A percentile compares a stretch with the other conserved stretches of the same genome.
phyloP scores from a whole-genome alignment of 345 rosid species.

The Rhizophora apiculata region DNA sequence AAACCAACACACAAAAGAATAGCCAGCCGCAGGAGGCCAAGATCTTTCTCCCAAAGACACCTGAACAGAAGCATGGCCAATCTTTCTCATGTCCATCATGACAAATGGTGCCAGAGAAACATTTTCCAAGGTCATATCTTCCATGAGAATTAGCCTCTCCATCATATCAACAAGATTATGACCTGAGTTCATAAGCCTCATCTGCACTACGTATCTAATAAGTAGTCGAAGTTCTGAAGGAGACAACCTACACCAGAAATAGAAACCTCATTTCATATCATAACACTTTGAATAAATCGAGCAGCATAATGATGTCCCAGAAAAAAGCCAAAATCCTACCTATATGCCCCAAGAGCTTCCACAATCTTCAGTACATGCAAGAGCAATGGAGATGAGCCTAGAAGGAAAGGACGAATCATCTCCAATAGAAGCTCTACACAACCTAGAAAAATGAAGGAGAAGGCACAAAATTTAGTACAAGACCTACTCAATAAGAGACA shows the following conservation, averaged over 20 bases:
- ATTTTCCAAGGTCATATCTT: constrained; percentile 75
- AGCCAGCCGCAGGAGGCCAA: constrained; percentile 99
- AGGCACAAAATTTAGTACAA: constrained; percentile 20
- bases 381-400: constrained; percentile 78
- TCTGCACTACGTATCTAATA: constrained; percentile 79
- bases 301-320: background rate
- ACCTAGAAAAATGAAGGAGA: constrained; percentile 46
- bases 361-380: constrained; percentile 88
- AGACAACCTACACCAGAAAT: constrained; percentile 73
- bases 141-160: constrained; percentile 88
- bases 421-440: constrained; percentile 94
- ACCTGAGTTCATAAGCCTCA: constrained; percentile 74
- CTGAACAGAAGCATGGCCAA: constrained; percentile 95
- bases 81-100: constrained; percentile 94
- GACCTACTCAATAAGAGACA: background rate
- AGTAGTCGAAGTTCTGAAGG: constrained; percentile 84
- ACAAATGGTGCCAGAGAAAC: constrained; percentile 89
- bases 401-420: constrained; percentile 81
- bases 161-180: constrained; percentile 81
- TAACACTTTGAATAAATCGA: constrained; percentile 14
- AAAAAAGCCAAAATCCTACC: constrained; percentile 37
- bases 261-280: constrained; percentile 17
- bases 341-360: constrained; percentile 93
- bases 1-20: constrained; percentile 99
- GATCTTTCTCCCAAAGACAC: constrained; percentile 98